Evolutionary conservation across 768 basidiomycete species (phyloP).

Genomic region (Chalciporus piperatus): DNA sequence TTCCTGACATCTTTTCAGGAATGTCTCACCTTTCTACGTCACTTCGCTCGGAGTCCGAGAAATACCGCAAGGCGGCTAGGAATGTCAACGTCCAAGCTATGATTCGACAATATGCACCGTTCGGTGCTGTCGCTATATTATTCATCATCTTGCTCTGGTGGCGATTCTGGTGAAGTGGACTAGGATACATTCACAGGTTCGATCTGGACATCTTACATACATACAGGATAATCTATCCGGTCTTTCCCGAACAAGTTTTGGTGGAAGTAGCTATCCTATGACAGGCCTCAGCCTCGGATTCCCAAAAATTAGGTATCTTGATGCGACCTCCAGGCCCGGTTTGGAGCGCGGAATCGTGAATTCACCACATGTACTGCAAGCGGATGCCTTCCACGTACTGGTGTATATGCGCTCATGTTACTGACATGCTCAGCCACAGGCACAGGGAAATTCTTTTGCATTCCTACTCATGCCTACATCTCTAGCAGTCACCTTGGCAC

Average conservation of each 20-base stretch:
- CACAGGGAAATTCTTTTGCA: too few relatives aligned
- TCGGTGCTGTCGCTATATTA: conserved; percentile 79
- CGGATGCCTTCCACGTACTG: too few relatives aligned
- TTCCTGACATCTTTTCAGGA: conserved; percentile 42
- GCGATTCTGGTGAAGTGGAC: conserved; percentile 58
- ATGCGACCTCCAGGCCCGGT: too few relatives aligned
- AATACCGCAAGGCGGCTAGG: conserved; percentile 92
- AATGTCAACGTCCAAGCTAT: conserved; percentile 94
- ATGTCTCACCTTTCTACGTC: conserved; percentile 98
- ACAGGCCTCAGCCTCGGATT: not conserved
- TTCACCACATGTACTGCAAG: too few relatives aligned
- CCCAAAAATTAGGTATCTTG: too few relatives aligned
- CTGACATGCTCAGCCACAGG: too few relatives aligned
- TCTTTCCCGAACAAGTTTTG: conserved; percentile 5
- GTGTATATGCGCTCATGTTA: too few relatives aligned
- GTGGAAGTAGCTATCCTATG: not conserved
- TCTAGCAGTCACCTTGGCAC: too few relatives aligned
- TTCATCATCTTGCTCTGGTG: conserved; percentile 76
- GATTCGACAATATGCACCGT: conserved; percentile 92
- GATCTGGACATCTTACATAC: conserved; percentile 22
- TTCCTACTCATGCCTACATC: too few relatives aligned
- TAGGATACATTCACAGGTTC: conserved; percentile 10
- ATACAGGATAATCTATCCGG: conserved; percentile 27
- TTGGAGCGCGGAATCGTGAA: too few relatives aligned
- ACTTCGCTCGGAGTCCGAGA: conserved; percentile 93